These are phyloP conservation scores for Amphibolis antarctica DNA, from an alignment of 106 monocot species.

Conservation along the genomic window DNA sequence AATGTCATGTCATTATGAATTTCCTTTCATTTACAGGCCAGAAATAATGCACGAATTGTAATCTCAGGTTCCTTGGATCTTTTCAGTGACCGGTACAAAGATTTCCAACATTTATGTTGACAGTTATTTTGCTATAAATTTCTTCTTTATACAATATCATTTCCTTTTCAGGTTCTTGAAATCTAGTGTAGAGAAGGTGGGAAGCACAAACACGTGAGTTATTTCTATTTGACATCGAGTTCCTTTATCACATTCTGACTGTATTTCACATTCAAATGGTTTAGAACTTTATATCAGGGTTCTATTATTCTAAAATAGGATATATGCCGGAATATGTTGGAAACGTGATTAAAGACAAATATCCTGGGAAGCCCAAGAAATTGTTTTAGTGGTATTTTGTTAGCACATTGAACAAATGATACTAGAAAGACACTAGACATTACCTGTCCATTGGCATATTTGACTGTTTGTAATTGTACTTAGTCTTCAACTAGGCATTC, in stretches of 20 bases:
- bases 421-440: too few relatives aligned
- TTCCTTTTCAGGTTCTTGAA: constrained; percentile 47
- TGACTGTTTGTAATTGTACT: too few relatives aligned
- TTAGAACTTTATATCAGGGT: too few relatives aligned
- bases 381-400: too few relatives aligned
- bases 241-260: not conserved
- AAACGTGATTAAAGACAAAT: too few relatives aligned
- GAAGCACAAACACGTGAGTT: constrained; percentile 40
- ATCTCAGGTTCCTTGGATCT: constrained; percentile 87
- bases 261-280: too few relatives aligned
- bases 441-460: too few relatives aligned
- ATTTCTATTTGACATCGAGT: not conserved
- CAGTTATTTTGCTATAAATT: not conserved
- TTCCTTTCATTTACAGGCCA: constrained; percentile 48
- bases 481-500: too few relatives aligned
- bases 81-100: constrained; percentile 64
- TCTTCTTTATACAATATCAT: not conserved
- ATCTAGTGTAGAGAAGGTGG: constrained; percentile 61
- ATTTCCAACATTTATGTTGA: not conserved
- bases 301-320: too few relatives aligned
- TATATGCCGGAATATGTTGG: too few relatives aligned
- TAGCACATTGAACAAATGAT: too few relatives aligned
- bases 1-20: not conserved
- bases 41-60: constrained; percentile 86
- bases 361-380: too few relatives aligned